Percentiles rank a stretch among this genome's conserved stretches.
These are phyloP conservation scores for Vitis vinifera DNA, from an alignment of 164 flowering plant genomes.

Conservation along the genomic window DNA sequence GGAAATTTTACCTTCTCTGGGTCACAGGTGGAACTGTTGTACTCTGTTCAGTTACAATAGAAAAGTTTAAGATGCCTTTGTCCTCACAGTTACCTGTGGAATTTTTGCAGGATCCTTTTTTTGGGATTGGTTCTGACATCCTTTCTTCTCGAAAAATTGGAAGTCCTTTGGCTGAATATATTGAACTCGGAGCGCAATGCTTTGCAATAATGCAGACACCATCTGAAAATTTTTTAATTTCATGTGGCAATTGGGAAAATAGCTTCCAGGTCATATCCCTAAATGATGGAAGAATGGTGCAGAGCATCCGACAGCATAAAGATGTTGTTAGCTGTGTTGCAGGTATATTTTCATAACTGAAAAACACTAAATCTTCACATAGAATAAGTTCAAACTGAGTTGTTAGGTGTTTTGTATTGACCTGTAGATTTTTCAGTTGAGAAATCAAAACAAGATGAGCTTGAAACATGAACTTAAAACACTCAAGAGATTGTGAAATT, in stretches of 20 bases:
- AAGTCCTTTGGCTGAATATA: conserved; percentile 75
- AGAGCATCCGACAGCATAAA: conserved; percentile 90
- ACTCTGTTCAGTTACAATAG: background rate
- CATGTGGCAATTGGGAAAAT: conserved; percentile 98
- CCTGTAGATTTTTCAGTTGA: background rate
- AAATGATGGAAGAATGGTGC: conserved; percentile 86
- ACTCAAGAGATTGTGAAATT: background rate
- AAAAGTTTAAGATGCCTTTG: background rate
- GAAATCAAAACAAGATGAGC: background rate
- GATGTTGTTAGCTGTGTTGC: conserved; percentile 95
- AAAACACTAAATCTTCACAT: background rate
- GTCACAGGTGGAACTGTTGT: conserved; percentile 57
- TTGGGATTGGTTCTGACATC: conserved; percentile 92
- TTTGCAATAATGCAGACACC: conserved; percentile 79
- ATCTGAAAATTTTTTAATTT: conserved; percentile 72
- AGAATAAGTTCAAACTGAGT: background rate
- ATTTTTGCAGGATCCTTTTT: conserved; percentile 84
- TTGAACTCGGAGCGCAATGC: conserved; percentile 85
- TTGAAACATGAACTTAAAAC: background rate
- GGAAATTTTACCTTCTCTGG: conserved; percentile 96
- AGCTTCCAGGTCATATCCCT: conserved; percentile 89
- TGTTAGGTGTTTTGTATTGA: background rate
- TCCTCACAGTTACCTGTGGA: conserved; percentile 1
- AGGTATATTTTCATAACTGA: conserved; percentile 44
- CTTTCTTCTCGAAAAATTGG: conserved; percentile 87